These are phyloP conservation scores for Megacollybia marginata DNA, from an alignment of 768 basidiomycete species.

Conservation along the genomic window DNA sequence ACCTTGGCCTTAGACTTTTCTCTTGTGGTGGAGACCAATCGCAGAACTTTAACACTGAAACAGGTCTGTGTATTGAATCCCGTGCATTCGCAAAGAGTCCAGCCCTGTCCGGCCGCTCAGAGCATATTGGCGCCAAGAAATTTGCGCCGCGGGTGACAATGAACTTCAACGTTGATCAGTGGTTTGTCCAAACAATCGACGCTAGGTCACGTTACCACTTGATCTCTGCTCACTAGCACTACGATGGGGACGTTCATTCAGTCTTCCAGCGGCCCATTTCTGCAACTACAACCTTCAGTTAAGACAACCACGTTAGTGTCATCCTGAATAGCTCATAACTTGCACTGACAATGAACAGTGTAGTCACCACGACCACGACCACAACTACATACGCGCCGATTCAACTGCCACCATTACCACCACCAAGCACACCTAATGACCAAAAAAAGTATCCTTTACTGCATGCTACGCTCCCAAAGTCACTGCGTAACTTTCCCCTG, in stretches of 20 bases:
- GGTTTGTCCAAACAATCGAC: too few species aligned
- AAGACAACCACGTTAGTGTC: constrained; percentile 73
- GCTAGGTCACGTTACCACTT: too few species aligned
- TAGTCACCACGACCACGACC: constrained; percentile 87
- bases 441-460: constrained; percentile 75
- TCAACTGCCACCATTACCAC: constrained; percentile 65
- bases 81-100: too few species aligned
- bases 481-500: constrained; percentile 67
- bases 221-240: not conserved
- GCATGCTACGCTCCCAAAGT: constrained; percentile 66
- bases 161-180: too few species aligned
- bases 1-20: too few species aligned
- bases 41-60: too few species aligned
- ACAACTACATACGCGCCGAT: constrained; percentile 90
- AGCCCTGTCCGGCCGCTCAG: too few species aligned
- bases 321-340: constrained; percentile 10
- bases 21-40: too few species aligned
- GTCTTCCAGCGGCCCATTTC: constrained; percentile 54
- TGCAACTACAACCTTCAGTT: constrained; percentile 74
- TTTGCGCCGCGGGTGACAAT: too few species aligned
- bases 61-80: too few species aligned
- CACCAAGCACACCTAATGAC: constrained; percentile 66
- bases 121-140: too few species aligned
- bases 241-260: constrained; percentile 27
- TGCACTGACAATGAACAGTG: constrained; percentile 36